Percentiles rank a stretch among this genome's conserved stretches.
These are phyloP conservation scores for Hypoxylon subgilvum DNA, from an alignment of 495 filamentous ascomycete genomes.

Conservation along the genomic window DNA sequence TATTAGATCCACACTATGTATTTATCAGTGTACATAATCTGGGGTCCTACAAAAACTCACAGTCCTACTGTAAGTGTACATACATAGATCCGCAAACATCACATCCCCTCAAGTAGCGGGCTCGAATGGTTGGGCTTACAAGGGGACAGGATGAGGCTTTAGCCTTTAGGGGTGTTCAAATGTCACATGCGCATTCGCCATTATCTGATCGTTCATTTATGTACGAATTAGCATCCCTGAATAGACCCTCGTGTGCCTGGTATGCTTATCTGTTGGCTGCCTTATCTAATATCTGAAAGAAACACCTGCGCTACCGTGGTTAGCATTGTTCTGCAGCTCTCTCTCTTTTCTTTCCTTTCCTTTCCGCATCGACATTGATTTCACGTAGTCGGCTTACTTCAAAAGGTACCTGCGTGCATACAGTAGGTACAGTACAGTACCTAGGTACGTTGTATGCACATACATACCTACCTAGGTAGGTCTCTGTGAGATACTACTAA, in stretches of 20 bases:
- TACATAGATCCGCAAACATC: background rate
- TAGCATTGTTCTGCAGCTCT: background rate
- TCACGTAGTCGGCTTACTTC: too few species aligned
- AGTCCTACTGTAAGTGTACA: background rate
- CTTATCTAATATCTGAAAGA: constrained; percentile 10
- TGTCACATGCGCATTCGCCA: constrained; percentile 24
- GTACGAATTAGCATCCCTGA: constrained; percentile 30
- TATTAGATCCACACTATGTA: constrained; percentile 9
- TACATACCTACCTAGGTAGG: too few species aligned
- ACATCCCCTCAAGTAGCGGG: background rate
- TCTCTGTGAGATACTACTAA: too few species aligned
- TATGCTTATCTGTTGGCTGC: constrained; percentile 36
- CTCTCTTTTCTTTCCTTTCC: background rate
- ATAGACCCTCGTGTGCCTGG: constrained; percentile 28
- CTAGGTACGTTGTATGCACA: too few species aligned
- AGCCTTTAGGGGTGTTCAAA: constrained; percentile 3
- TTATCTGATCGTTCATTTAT: too few species aligned
- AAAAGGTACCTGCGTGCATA: constrained; percentile 5
- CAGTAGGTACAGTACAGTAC: too few species aligned
- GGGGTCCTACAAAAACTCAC: constrained; percentile 29
- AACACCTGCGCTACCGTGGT: constrained; percentile 3
- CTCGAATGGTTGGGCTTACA: too few species aligned
- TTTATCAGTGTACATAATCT: constrained; percentile 19
- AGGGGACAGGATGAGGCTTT: constrained; percentile 12
- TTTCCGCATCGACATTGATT: too few species aligned